Evolutionary conservation across 176 grass and related monocot species (phyloP), one percentile per base, ranked within the genome.

Genomic region (Musa itinerans): DNA sequence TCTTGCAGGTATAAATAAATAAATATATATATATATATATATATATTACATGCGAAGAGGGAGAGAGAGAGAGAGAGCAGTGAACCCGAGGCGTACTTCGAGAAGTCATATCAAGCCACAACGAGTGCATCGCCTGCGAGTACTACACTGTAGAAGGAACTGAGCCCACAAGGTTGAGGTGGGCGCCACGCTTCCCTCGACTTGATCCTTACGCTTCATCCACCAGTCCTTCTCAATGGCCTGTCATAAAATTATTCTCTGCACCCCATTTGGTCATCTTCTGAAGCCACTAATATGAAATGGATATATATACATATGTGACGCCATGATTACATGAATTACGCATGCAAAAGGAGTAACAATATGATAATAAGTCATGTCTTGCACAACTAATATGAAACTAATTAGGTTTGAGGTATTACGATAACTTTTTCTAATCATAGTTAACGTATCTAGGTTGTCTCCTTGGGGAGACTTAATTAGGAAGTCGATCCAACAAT

Each of bases 161-260:
- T 22, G 61, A 1, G n/a, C 4, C 34, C 34, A 43, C 34, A 4
- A 61, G 6, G 5, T 61, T 27, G 57, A 61, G 57, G 8, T 15
- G n/a, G 57, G 57, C 57, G 20, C 57, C 57, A 61, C 57, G 7
- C 17, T 7, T n/a, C 16, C n/a, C 14, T 20, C 17, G n/a, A 65
- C 63, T 65, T 65, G 22, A 65, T 65, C 63, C 63, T 65, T 65
- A 65, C 63, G 63, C 63, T 27, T 65, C 26, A 11, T 65, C 63
- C 63, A 65, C 9, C 27, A 26, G 63, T 65, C 63, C 63, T 65
- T 65, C 29, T 65, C 63, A 65, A 26, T 65, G 23, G 22, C 14
- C 61, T 17, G 17, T 12, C 12, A 4, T 11, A 65, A 11, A 65
- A 12, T 11, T 11, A 65, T 26, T 26, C 63, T 12, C 17, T 62